Conservation (phyloP, 2,329 filamentous ascomycete species). For the Bipolaris oryzae region DNA sequence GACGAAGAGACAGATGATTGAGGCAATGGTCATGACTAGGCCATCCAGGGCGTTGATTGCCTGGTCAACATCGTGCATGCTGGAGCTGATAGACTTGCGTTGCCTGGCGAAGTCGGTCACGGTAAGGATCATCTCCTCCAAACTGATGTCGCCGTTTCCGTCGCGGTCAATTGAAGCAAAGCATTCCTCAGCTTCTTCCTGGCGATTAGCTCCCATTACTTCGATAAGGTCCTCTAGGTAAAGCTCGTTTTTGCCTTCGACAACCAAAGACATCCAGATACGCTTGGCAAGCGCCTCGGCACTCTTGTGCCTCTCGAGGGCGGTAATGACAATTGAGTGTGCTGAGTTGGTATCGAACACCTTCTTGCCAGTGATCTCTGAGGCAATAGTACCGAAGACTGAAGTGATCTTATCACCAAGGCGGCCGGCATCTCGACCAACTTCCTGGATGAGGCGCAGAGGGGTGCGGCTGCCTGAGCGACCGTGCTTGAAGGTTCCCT, state of each 20-base stretch:
- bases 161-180: constrained; percentile 84
- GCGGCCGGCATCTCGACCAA: constrained; percentile 71
- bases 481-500: constrained; percentile 53
- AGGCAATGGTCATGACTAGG: constrained; percentile 79
- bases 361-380: constrained; percentile 93
- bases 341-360: constrained; percentile 92
- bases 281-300: constrained; percentile 92
- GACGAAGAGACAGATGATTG: constrained; percentile 80
- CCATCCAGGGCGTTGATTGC: constrained; percentile 90
- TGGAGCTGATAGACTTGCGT: constrained; percentile 85
- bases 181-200: constrained; percentile 81
- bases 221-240: constrained; percentile 82
- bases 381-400: constrained; percentile 89
- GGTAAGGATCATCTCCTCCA: constrained; percentile 93
- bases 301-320: constrained; percentile 80
- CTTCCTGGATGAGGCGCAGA: constrained; percentile 73
- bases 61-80: constrained; percentile 97
- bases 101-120: constrained; percentile 83
- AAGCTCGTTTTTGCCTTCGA: constrained; percentile 82
- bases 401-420: constrained; percentile 93
- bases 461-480: constrained; percentile 72
- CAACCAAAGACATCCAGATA: constrained; percentile 97
- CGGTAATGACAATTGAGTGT: constrained; percentile 87
- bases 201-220: constrained; percentile 78
- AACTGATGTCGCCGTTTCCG: constrained; percentile 88